Conservation (phyloP, 73 alveolate species). For the Paramecium octaurelia region DNA sequence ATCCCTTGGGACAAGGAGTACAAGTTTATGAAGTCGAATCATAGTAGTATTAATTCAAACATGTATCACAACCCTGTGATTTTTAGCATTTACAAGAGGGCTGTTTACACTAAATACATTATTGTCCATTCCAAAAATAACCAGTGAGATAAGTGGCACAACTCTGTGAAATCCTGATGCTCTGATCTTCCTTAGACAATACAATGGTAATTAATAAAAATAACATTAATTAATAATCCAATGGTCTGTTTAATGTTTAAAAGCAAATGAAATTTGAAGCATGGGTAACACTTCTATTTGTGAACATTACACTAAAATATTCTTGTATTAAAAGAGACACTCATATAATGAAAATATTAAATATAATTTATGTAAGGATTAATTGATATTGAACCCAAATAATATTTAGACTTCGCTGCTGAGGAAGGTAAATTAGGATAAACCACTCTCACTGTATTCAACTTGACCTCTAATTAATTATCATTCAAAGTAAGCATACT, state of each 20-base stretch:
- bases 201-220: too few relatives aligned
- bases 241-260: too few relatives aligned
- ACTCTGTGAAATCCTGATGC: neutral
- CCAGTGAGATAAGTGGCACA: neutral
- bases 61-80: neutral
- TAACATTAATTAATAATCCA: too few relatives aligned
- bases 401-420: neutral
- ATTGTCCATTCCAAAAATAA: neutral
- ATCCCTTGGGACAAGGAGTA: slow-evolving; percentile 17
- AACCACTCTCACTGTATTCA: neutral
- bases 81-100: slow-evolving; percentile 22
- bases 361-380: slow-evolving; percentile 5
- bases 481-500: neutral
- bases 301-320: too few relatives aligned
- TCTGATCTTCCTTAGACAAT: too few relatives aligned
- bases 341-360: neutral
- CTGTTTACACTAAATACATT: slow-evolving; percentile 5
- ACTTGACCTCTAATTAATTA: neutral
- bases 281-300: too few relatives aligned
- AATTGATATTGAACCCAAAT: neutral
- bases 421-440: neutral
- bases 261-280: too few relatives aligned
- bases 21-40: neutral
- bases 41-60: neutral
- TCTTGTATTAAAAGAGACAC: neutral